phyloP scores from a whole-genome alignment of 2,329 filamentous ascomycete genomes.

The Neocucurbitaria cava region DNA sequence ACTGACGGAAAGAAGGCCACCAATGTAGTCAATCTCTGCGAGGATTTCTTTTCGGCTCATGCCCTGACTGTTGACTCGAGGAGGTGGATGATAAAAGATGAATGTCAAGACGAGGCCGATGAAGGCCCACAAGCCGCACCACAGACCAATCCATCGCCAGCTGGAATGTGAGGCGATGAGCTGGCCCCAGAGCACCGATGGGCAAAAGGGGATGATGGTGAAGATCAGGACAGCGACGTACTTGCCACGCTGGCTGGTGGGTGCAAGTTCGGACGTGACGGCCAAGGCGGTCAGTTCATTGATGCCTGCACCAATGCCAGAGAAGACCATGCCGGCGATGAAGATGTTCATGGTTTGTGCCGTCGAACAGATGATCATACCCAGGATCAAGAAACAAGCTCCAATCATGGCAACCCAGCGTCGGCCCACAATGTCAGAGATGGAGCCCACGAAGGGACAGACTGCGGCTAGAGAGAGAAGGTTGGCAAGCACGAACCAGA shows the following conservation, averaged over 20 bases:
- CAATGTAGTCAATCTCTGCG: conserved; percentile 37
- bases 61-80: conserved; percentile 45
- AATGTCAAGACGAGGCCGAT: conserved; percentile 59
- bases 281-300: conserved; percentile 72
- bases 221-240: conserved; percentile 68
- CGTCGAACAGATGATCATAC: conserved; percentile 38
- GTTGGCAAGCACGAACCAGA: conserved; percentile 61
- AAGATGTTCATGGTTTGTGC: conserved; percentile 36
- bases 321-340: conserved; percentile 53
- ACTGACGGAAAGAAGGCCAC: conserved; percentile 30
- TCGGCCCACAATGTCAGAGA: conserved; percentile 41
- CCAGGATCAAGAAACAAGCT: conserved; percentile 44
- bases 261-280: conserved; percentile 71
- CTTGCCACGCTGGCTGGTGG: conserved; percentile 67
- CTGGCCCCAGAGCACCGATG: conserved; percentile 68
- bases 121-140: conserved; percentile 60
- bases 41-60: conserved; percentile 34
- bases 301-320: conserved; percentile 70
- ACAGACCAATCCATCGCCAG: conserved; percentile 63
- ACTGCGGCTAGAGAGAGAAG: conserved; percentile 62
- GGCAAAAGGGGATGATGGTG: conserved; percentile 67
- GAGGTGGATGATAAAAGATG: conserved; percentile 52
- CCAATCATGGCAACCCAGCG: conserved; percentile 39
- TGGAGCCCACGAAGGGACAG: conserved; percentile 67
- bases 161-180: conserved; percentile 57